Evolutionary conservation across 306 rosid species (phyloP), one percentile per base, ranked within the genome.

Genomic region (Macrotyloma uniflorum): DNA sequence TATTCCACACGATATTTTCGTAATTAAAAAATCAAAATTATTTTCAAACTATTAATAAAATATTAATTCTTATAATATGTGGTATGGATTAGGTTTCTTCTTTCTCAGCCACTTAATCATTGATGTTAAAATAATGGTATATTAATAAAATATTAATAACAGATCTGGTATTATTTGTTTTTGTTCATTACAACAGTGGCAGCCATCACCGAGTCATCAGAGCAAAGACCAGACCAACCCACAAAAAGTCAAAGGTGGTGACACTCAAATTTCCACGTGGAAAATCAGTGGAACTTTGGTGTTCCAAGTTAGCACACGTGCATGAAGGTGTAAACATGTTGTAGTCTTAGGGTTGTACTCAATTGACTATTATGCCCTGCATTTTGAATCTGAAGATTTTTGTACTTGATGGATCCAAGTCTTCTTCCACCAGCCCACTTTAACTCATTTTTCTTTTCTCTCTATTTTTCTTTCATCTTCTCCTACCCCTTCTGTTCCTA

Each of bases 381-480:
- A 0, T 7, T 47, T 67, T 71, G 36, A 8, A 7, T 20, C 36
- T 28, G 2, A 30, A 76, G 53, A 65, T 15, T 38, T 51, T 20
- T 28, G 26, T 18, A 13, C 51, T 43, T 0, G 6, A 40, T 11
- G 22, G 1, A 38, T 50, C 47, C 45, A 45, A 71, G 51, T 74
- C 82, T 38, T 42, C 67, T 43, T 67, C 55, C 84, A 81, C 85
- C 91, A 40, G 83, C 87, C 87, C 76, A 18, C 65, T 67, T 53
- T 32, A 47, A 49, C n/a, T 69, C 38, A 3, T 13, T 68, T 67
- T 68, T 19, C 28, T 40, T 77, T 47, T 8, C 15, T 4, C 7
- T 8, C 23, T 66, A 6, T 65, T 24, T 10, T 16, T 5, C 33
- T 23, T 59, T 3, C 28, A 20, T 22, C 5, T 38, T 19, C 62